phyloP scores from a whole-genome alignment of 23 red algal species.

The Chondrus crispus region DNA sequence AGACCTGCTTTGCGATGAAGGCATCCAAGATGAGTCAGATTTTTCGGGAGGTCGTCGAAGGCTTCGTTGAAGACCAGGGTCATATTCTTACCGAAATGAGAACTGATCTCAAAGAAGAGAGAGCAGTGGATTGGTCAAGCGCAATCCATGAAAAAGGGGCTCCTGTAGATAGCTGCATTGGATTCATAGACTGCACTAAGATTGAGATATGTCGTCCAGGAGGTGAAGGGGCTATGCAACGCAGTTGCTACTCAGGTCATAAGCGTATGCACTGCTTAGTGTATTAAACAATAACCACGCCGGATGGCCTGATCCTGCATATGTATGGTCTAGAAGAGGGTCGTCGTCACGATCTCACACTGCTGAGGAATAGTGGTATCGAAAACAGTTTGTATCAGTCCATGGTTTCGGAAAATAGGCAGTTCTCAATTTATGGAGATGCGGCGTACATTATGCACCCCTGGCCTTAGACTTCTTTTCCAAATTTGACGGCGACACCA shows the following conservation, averaged over 20 bases:
- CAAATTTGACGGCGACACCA: not conserved
- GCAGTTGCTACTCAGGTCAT: conserved; percentile 28
- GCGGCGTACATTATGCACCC: not conserved
- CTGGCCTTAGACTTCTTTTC: not conserved
- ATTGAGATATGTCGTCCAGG: not conserved
- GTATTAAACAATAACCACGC: conserved; percentile 12
- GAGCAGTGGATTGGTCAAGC: not conserved
- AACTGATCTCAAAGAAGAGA: not conserved
- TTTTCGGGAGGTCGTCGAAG: not conserved
- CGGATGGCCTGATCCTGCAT: conserved; percentile 24
- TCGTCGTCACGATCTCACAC: conserved; percentile 20
- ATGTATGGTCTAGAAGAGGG: conserved; percentile 14
- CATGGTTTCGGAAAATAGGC: not conserved
- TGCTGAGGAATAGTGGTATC: not conserved
- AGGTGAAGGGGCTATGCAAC: not conserved
- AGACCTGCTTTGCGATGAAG: not conserved
- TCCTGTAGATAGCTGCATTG: not conserved
- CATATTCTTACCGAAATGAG: not conserved
- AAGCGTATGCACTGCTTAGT: not conserved
- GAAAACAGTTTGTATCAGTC: not conserved
- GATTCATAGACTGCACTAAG: conserved; percentile 42
- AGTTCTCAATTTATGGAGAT: conserved; percentile 35
- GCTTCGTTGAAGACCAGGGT: not conserved
- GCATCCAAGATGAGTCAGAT: not conserved
- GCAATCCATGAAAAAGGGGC: not conserved